Evolutionary conservation across 163 green algal species (phyloP), one percentile per base, ranked within the genome.

Genomic region (Volvox carteri): DNA sequence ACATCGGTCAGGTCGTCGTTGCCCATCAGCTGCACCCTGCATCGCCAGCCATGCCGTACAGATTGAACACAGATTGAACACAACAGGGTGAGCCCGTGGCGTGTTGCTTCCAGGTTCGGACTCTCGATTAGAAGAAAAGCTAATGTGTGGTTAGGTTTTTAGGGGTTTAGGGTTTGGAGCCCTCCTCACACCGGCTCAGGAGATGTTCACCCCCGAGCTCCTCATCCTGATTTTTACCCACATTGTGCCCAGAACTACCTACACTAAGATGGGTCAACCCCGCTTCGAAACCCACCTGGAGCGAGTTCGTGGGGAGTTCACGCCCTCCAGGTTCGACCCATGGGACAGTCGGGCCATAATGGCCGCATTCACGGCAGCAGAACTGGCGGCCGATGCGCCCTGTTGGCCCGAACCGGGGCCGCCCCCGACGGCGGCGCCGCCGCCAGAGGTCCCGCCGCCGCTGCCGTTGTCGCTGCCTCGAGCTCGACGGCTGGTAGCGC

Each of bases 11-110:
- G 46, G 81, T 87, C 81, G 65, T 87, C 81, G 28, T 79, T 87
- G 46, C 65, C 81, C 81, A 87, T 80, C 39, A 87, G 81, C 81
- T 87, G 81, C 1, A 87, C 35, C 42, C 78, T 86, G 78, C 56
- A 16, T 19, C 33, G 62, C 7, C 56, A 23, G 5, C 14, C 48
- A n/a, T n/a, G 48, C 48, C 48, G 48, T 14, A 58, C 48, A 58
- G n/a, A n/a, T n/a, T n/a, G n/a, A n/a, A n/a, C n/a, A n/a, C n/a
- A n/a, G n/a, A n/a, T n/a, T n/a, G n/a, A n/a, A n/a, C n/a, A n/a
- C n/a, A n/a, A n/a, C n/a, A n/a, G n/a, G n/a, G n/a, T n/a, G n/a
- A n/a, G n/a, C n/a, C n/a, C n/a, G n/a, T n/a, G n/a, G n/a, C n/a
- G n/a, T n/a, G n/a, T n/a, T n/a, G n/a, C n/a, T n/a, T n/a, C n/a